Evolutionary conservation across 169 alveolate species (phyloP).

Genomic region (Theileria annulata): DNA sequence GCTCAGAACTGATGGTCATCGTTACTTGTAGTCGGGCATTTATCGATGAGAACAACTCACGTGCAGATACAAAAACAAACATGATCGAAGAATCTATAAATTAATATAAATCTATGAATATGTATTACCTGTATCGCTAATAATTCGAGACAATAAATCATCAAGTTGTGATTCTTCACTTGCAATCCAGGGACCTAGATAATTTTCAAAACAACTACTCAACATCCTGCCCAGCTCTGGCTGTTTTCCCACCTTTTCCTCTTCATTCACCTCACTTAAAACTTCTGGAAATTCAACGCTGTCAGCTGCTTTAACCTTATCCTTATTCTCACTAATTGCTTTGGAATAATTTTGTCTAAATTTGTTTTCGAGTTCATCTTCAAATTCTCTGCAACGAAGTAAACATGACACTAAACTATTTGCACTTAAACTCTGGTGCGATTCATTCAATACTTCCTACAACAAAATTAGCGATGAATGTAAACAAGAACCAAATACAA

Average conservation of each 20-base stretch:
- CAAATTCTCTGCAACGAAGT: slow-evolving; percentile 61
- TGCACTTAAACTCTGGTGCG: slow-evolving; percentile 32
- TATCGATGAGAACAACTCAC: slow-evolving; percentile 57
- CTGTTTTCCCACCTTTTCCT: not conserved
- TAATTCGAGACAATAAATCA: slow-evolving; percentile 31
- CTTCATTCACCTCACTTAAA: not conserved
- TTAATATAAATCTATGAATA: not conserved
- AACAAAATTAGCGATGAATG: too few relatives aligned
- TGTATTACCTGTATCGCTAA: slow-evolving; percentile 20
- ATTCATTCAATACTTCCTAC: slow-evolving; percentile 19
- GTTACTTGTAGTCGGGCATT: slow-evolving; percentile 52
- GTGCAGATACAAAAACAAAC: slow-evolving; percentile 52
- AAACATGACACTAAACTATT: slow-evolving; percentile 36
- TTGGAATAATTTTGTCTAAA: slow-evolving; percentile 6
- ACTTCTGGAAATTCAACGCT: slow-evolving; percentile 57
- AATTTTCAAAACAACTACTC: slow-evolving; percentile 59
- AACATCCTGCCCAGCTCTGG: slow-evolving; percentile 32
- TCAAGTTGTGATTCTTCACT: slow-evolving; percentile 54
- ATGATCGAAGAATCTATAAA: slow-evolving; percentile 39
- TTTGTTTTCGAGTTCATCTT: slow-evolving; percentile 49
- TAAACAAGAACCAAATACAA: too few relatives aligned
- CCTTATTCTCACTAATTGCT: not conserved
- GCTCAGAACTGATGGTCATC: slow-evolving; percentile 60
- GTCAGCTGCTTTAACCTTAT: not conserved
- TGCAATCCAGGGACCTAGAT: slow-evolving; percentile 62